A percentile compares a stretch with the other conserved stretches of the same genome.
Conservation (phyloP, 192 early-diverging fungal genomes). For the Geranomyces variabilis region DNA sequence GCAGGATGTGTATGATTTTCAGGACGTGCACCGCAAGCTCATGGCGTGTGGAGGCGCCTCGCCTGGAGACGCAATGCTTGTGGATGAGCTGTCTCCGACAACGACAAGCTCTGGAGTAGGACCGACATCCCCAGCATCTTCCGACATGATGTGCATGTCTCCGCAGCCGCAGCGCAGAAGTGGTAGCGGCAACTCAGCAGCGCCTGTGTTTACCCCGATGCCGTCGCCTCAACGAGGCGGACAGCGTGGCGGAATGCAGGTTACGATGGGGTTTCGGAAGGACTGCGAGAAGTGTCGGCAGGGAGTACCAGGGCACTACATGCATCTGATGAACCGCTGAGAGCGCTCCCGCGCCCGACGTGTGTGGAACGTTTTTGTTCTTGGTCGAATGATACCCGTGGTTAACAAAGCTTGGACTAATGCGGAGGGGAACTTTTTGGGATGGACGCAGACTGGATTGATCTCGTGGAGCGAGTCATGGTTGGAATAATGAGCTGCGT, state of each 20-base stretch:
- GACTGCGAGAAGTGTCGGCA: slow-evolving; percentile 50
- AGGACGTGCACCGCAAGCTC: slow-evolving; percentile 11
- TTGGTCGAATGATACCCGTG: too few relatives aligned
- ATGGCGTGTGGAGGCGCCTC: not conserved
- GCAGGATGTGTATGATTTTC: slow-evolving; percentile 12
- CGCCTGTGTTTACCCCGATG: slow-evolving; percentile 6
- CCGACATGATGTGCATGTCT: not conserved
- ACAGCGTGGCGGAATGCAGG: not conserved
- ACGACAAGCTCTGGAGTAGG: not conserved
- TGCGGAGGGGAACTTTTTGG: too few relatives aligned
- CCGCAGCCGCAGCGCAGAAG: not conserved
- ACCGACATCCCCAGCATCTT: not conserved
- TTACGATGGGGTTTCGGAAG: slow-evolving; percentile 40
- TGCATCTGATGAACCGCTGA: slow-evolving; percentile 27
- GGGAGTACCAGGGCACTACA: slow-evolving; percentile 44
- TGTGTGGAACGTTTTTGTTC: too few relatives aligned
- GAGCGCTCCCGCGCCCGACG: not conserved
- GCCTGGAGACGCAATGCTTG: not conserved
- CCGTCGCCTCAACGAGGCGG: slow-evolving; percentile 13
- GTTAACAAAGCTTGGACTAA: too few relatives aligned
- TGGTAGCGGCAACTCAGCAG: not conserved
- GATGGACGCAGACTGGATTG: too few relatives aligned
- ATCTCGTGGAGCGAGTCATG: too few relatives aligned
- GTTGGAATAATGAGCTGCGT: too few relatives aligned
- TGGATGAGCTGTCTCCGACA: not conserved